Percentiles rank a stretch among this genome's conserved stretches.
These are phyloP conservation scores for Backusella psychrophila DNA, from an alignment of 192 early-diverging fungal species.

Conservation along the genomic window DNA sequence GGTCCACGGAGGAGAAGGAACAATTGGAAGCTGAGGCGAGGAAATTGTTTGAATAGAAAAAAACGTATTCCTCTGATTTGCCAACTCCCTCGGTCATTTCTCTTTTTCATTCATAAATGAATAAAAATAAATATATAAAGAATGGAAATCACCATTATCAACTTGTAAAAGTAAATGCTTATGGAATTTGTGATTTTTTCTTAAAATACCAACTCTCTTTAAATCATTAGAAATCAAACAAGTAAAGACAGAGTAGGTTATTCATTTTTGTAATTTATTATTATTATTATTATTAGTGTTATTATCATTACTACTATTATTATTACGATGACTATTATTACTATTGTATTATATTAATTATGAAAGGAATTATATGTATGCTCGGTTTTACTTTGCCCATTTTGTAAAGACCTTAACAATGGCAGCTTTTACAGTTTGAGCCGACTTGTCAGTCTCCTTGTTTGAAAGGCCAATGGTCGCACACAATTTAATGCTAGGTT, in stretches of 20 bases:
- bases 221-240: no score
- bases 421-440: constrained; percentile 70
- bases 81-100: neutral
- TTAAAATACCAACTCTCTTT: no score
- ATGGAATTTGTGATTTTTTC: no score
- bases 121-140: neutral
- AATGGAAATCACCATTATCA: no score
- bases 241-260: neutral
- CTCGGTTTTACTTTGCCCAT: constrained; percentile 24
- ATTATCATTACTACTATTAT: neutral
- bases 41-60: constrained; percentile 1
- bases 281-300: neutral
- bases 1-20: constrained; percentile 9
- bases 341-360: neutral
- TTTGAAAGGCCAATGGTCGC: constrained; percentile 71
- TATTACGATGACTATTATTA: neutral
- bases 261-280: neutral
- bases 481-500: constrained; percentile 83
- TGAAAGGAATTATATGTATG: neutral
- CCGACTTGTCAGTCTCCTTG: constrained; percentile 87
- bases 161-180: no score
- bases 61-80: neutral
- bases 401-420: constrained; percentile 52
- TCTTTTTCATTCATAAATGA: neutral
- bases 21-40: neutral